Evolutionary conservation across 75 land plant genomes (phyloP).

Genomic region (Picea sitchensis): DNA sequence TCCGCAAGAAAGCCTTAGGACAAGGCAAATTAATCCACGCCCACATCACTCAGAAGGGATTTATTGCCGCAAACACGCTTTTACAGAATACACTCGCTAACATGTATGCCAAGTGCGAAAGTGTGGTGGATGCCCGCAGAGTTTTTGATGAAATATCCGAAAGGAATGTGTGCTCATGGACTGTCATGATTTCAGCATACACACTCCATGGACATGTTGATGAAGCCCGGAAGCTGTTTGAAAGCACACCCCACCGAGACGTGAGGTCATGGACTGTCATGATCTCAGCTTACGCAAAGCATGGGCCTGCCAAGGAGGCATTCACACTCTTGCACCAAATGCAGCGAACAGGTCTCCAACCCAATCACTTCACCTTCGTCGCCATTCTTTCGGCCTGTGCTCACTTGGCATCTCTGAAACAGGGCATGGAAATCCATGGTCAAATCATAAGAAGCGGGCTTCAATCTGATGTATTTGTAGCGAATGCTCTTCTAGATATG

Average conservation of each 20-base stretch:
- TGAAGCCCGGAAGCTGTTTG: constrained; percentile 13
- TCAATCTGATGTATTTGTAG: constrained; percentile 8
- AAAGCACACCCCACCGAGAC: neutral
- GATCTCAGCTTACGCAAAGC: constrained; percentile 1
- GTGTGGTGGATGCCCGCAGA: constrained; percentile 2
- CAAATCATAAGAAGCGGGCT: constrained; percentile 11
- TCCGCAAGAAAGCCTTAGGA: neutral
- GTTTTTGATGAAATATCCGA: constrained; percentile 12
- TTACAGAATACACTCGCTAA: constrained; percentile 38
- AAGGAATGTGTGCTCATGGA: constrained; percentile 34
- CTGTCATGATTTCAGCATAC: constrained; percentile 33
- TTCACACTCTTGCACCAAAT: constrained; percentile 13
- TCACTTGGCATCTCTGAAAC: neutral
- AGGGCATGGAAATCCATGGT: constrained; percentile 12
- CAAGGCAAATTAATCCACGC: neutral
- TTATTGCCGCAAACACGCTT: constrained; percentile 7
- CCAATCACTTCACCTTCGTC: constrained; percentile 12
- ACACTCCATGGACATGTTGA: constrained; percentile 1
- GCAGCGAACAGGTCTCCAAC: constrained; percentile 1
- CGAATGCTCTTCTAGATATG: constrained; percentile 19
- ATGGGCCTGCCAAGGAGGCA: constrained; percentile 1
- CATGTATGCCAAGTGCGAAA: constrained; percentile 8
- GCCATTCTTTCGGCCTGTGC: constrained; percentile 6
- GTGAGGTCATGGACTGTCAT: constrained; percentile 18
- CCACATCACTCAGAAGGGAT: neutral